These are phyloP conservation scores for Polyporus arcularius DNA, from an alignment of 768 basidiomycete species.

Conservation along the genomic window DNA sequence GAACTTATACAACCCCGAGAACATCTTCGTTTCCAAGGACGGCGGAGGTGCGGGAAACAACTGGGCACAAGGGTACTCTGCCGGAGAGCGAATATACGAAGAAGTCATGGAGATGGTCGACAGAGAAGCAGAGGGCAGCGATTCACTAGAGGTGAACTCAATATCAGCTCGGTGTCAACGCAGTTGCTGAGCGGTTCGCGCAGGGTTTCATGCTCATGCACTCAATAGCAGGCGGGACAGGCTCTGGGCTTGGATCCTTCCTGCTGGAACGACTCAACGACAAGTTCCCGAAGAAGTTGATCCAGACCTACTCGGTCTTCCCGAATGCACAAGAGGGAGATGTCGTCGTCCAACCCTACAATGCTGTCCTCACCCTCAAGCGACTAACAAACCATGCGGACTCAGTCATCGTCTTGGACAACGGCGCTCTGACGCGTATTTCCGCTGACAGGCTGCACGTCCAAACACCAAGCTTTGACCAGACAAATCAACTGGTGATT, in stretches of 20 bases:
- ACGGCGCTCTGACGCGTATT: constrained; percentile 90
- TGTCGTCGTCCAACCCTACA: constrained; percentile 98
- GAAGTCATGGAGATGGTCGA: constrained; percentile 99
- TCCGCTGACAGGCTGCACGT: constrained; percentile 90
- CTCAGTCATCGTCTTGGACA: constrained; percentile 95
- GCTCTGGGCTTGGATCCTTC: constrained; percentile 98
- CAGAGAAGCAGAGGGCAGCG: constrained; percentile 96
- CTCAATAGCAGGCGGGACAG: constrained; percentile 98
- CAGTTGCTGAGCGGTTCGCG: not conserved
- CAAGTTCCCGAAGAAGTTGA: constrained; percentile 97
- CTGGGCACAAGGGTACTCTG: constrained; percentile 93
- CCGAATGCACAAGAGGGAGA: constrained; percentile 93
- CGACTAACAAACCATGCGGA: constrained; percentile 95
- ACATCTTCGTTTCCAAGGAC: constrained; percentile 93
- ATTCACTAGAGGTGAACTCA: constrained; percentile 84
- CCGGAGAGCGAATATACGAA: constrained; percentile 90
- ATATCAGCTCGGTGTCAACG: not conserved
- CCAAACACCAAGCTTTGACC: constrained; percentile 86
- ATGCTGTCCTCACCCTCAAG: constrained; percentile 90
- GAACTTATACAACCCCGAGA: constrained; percentile 95
- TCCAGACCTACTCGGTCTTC: constrained; percentile 99
- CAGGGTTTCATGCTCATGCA: constrained; percentile 99
- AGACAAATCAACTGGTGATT: constrained; percentile 86
- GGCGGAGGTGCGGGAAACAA: constrained; percentile 99
- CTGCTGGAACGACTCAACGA: constrained; percentile 95